Conservation (phyloP, 1,139 yeast species). For the Pichiaceae sp. region DNA sequence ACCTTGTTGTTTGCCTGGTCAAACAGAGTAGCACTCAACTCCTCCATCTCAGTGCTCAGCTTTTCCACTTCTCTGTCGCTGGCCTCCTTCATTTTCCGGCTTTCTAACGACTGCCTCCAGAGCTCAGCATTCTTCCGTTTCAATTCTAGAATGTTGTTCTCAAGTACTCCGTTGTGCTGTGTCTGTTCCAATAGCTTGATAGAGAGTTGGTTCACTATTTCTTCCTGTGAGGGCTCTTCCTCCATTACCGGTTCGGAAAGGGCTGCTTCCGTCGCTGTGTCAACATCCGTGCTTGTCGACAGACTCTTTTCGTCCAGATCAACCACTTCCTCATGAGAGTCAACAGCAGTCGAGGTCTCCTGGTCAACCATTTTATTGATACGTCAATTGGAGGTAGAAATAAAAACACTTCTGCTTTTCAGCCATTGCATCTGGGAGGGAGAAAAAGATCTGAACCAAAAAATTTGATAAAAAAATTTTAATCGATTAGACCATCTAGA, state of each 20-base stretch:
- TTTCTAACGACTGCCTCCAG: conserved; percentile 25
- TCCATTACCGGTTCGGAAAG: neutral
- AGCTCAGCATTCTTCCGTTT: conserved; percentile 28
- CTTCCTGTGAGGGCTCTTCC: neutral
- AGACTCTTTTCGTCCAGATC: neutral
- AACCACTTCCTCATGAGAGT: too few species aligned
- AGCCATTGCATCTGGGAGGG: too few species aligned
- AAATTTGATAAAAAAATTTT: neutral
- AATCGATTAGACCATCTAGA: neutral
- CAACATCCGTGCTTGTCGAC: neutral
- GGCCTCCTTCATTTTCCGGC: conserved; percentile 32
- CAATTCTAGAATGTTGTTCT: conserved; percentile 24
- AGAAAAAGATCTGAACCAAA: too few species aligned
- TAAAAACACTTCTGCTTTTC: too few species aligned
- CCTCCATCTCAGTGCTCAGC: conserved; percentile 66
- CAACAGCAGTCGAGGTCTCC: too few species aligned
- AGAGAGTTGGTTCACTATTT: conserved; percentile 15
- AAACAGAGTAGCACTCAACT: conserved; percentile 64
- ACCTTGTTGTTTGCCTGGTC: conserved; percentile 81
- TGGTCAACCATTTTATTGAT: too few species aligned
- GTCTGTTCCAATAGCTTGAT: conserved; percentile 18
- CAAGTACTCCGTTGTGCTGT: conserved; percentile 17
- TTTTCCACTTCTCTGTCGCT: conserved; percentile 23
- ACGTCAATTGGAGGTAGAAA: too few species aligned
- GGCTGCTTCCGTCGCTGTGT: neutral